phyloP scores from a whole-genome alignment of 1,139 yeast species.

The Lodderomyces beijingensis region DNA sequence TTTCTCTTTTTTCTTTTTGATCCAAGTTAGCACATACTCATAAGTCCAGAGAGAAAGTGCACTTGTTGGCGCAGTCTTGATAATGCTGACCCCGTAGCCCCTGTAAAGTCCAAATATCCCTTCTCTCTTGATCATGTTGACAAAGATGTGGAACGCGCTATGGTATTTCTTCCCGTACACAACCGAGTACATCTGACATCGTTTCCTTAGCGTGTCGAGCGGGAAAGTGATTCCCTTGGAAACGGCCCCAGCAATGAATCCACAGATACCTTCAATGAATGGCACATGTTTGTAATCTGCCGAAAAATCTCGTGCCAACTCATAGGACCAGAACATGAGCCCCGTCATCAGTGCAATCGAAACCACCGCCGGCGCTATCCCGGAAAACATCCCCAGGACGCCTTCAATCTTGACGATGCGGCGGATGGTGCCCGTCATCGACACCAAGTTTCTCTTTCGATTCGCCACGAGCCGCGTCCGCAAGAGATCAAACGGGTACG shows the following conservation, averaged over 20 bases:
- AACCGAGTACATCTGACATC: conserved; percentile 62
- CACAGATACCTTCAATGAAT: conserved; percentile 61
- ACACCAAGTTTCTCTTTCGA: conserved; percentile 35
- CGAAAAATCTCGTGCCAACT: conserved; percentile 35
- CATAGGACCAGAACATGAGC: conserved; percentile 65
- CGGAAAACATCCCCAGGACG: conserved; percentile 54
- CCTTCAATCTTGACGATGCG: conserved; percentile 50
- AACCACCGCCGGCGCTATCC: conserved; percentile 57
- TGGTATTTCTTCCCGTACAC: conserved; percentile 12
- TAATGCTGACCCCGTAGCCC: conserved; percentile 64
- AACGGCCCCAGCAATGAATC: conserved; percentile 70
- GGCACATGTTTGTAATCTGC: conserved; percentile 27
- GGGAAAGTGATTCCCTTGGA: conserved; percentile 81
- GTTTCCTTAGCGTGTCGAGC: conserved; percentile 73
- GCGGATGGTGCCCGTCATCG: conserved; percentile 40
- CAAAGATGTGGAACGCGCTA: conserved; percentile 18
- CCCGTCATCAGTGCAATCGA: conserved; percentile 68
- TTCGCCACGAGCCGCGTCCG: conserved; percentile 79
- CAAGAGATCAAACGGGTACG: conserved; percentile 86
- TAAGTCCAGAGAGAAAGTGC: conserved; percentile 74
- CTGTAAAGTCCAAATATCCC: conserved; percentile 68
- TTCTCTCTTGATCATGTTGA: conserved; percentile 44
- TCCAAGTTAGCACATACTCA: conserved; percentile 37
- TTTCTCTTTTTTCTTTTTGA: neutral
- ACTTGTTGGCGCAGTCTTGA: conserved; percentile 81